Base-by-base conservation (phyloP, 345 rosid species). In the Luvunga scandens region DNA sequence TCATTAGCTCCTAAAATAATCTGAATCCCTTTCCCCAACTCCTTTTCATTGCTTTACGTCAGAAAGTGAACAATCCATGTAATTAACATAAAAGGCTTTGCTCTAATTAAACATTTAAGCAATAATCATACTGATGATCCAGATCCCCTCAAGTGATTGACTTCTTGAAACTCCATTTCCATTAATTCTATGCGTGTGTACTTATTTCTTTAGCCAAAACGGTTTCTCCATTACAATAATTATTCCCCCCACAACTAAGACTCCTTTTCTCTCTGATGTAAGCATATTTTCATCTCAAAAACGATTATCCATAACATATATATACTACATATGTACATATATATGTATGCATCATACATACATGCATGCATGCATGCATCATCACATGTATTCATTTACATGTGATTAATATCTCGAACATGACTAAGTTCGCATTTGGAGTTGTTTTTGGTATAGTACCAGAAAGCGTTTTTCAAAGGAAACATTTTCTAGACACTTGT, bases 251-350 rank as follows among this genome's bases (percentile, higher is more conserved):
- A 90, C 87, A 78, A 82, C 21, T 69, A 62, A 61, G 74, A 80
- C 89, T 79, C 48, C 38, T 59, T 42, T 69, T 84, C 82, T 84
- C 78, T 74, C 75, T 89, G 84, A 90, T 86, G 90, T 86, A 86
- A 90, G 91, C 92, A 72, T 68, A 12, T 38, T 61, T 69, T 77
- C 81, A 81, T 81, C 80, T 38, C 75, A 75, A 79, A 78, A 81
- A 85, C 77, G 69, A 85, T 91, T 89, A 90, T 88, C 92, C 94
- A 85, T 87, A 83, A 77, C 42, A 68, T 25, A 66, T 13, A 13
- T 7, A 62, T 53, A 65, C 45, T 39, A 9, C 25, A 66, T 12
- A 22, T 3, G 59, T 59, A 68, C 25, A 60, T 12, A 22, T 14
- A 59, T 45, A 68, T 28, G n/a, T n/a, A n/a, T n/a, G n/a, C n/a